phyloP scores from a whole-genome alignment of 116 monocot species.

The Phalaenopsis hybrid region DNA sequence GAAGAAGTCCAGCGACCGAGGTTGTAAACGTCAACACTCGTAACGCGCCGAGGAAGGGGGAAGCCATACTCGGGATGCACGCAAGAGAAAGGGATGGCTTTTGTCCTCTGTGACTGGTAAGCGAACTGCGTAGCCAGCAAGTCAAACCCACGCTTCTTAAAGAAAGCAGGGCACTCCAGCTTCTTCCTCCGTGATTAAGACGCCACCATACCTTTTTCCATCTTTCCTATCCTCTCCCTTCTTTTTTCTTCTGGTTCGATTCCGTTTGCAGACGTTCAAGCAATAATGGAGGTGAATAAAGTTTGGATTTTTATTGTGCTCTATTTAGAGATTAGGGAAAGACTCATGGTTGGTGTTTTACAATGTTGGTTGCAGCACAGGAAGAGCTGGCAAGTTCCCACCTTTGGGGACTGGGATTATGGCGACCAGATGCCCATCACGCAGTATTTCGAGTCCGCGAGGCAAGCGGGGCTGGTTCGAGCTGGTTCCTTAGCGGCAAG shows the following conservation, averaged over 20 bases:
- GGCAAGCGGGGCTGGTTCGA: slow-evolving; percentile 26
- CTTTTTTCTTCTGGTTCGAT: neutral
- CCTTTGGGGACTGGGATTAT: slow-evolving; percentile 39
- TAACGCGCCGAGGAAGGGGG: neutral
- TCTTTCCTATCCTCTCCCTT: neutral
- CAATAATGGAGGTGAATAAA: neutral
- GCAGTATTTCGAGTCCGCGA: slow-evolving; percentile 43
- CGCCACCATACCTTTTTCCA: neutral
- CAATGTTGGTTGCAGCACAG: slow-evolving; percentile 2
- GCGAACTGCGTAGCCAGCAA: neutral
- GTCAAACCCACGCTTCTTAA: neutral
- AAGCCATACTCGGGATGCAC: neutral
- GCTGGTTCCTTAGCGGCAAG: slow-evolving; percentile 9
- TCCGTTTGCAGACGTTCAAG: neutral
- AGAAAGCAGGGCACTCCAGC: neutral
- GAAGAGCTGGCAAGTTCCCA: slow-evolving; percentile 26
- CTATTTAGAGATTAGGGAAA: neutral
- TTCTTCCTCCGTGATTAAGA: neutral
- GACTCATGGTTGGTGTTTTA: neutral
- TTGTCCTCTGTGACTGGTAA: neutral
- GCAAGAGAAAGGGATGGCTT: neutral
- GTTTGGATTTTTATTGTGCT: neutral
- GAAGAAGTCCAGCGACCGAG: neutral
- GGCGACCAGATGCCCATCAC: slow-evolving; percentile 29
- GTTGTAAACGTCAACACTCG: neutral